phyloP scores from a whole-genome alignment of 2,329 filamentous ascomycete genomes.

The Huntiella decipiens region DNA sequence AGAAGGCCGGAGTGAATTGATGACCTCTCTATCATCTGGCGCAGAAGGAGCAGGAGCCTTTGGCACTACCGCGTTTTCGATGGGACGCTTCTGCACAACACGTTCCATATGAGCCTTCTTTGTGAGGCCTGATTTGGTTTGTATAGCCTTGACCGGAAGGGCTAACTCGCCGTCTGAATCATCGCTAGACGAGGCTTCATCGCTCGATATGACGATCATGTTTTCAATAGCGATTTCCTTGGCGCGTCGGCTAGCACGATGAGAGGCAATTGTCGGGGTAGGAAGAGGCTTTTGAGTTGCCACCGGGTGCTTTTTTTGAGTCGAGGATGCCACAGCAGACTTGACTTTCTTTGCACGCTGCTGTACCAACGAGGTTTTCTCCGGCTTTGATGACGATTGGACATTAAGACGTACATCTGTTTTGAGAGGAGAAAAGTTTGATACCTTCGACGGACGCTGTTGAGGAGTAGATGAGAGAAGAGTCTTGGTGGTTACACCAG shows the following conservation, averaged over 20 bases:
- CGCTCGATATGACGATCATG: constrained; percentile 5
- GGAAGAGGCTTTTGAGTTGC: too few relatives aligned
- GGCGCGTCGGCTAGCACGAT: background rate
- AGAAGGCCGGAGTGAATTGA: background rate
- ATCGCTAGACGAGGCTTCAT: background rate
- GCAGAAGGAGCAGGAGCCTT: background rate
- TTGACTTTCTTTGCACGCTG: too few relatives aligned
- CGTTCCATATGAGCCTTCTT: background rate
- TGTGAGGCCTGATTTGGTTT: background rate
- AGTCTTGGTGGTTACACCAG: too few relatives aligned
- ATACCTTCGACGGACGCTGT: too few relatives aligned
- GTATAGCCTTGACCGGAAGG: background rate
- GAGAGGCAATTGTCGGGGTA: too few relatives aligned
- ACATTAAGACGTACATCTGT: too few relatives aligned
- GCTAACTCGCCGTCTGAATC: constrained; percentile 3
- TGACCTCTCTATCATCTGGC: background rate
- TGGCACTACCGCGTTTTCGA: background rate
- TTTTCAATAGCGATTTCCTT: background rate
- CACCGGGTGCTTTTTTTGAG: too few relatives aligned
- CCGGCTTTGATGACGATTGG: too few relatives aligned
- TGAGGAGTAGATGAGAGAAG: too few relatives aligned
- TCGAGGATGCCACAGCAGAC: too few relatives aligned
- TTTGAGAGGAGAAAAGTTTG: too few relatives aligned
- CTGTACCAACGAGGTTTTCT: too few relatives aligned
- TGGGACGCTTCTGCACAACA: background rate